Conservation (phyloP, 2,329 filamentous ascomycete species). For the Herpotrichia juniperi region DNA sequence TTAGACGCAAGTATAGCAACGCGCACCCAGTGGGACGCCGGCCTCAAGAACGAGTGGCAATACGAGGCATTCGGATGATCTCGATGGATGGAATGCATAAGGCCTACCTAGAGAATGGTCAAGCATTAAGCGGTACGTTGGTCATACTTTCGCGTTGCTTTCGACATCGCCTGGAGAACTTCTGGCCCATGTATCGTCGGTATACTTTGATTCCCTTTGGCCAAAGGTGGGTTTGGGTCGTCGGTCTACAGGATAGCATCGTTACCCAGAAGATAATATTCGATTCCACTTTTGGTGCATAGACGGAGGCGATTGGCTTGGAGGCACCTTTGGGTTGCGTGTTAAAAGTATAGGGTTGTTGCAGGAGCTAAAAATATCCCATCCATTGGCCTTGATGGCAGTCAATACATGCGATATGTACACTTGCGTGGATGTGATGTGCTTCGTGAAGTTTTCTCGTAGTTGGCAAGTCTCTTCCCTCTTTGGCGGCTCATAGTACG, state of each 20-base stretch:
- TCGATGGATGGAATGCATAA: slow-evolving; percentile 72
- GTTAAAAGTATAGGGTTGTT: slow-evolving; percentile 35
- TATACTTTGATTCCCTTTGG: slow-evolving; percentile 24
- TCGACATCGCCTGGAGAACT: slow-evolving; percentile 4
- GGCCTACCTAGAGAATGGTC: slow-evolving; percentile 53
- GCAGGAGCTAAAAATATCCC: slow-evolving; percentile 33
- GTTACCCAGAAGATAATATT: slow-evolving; percentile 13
- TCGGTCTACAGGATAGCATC: slow-evolving; percentile 10
- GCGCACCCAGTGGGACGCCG: slow-evolving; percentile 44
- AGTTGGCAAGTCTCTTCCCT: too few species aligned
- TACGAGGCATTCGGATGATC: slow-evolving; percentile 27
- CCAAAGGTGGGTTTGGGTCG: slow-evolving; percentile 9
- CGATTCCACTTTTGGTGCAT: slow-evolving; percentile 26
- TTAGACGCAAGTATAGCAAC: slow-evolving; percentile 42
- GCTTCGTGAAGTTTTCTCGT: too few species aligned
- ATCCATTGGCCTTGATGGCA: slow-evolving; percentile 8
- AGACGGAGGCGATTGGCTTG: slow-evolving; percentile 23
- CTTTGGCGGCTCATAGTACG: too few species aligned
- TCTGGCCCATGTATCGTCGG: slow-evolving; percentile 18
- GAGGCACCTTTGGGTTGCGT: slow-evolving; percentile 29
- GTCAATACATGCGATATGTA: slow-evolving; percentile 29
- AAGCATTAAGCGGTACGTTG: not conserved
- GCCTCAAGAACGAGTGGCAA: slow-evolving; percentile 16
- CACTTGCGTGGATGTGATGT: not conserved
- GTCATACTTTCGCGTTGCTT: not conserved